A percentile compares a stretch with the other conserved stretches of the same genome.
Conservation (phyloP, 352 stramenopile species). For the Chrysophaeum taylorii region DNA sequence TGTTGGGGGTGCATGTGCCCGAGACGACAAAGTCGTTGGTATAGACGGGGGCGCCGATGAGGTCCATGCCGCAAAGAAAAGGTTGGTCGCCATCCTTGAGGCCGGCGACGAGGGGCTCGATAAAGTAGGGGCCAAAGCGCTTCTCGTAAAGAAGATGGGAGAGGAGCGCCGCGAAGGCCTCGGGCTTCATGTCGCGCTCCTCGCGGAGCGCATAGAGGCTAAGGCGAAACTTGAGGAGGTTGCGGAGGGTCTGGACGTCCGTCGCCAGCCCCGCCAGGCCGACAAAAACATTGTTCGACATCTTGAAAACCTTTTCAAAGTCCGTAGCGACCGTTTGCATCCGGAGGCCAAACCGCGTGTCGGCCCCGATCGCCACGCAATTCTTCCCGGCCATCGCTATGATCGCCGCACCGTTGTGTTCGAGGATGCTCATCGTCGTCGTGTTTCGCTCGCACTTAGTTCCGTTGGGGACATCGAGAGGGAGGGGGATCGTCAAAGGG, state of each 20-base stretch:
- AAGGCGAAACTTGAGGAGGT: conserved; percentile 73
- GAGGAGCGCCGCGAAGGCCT: conserved; percentile 89
- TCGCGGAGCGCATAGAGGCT: conserved; percentile 95
- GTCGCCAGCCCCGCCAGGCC: conserved; percentile 91
- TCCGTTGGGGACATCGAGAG: too few species aligned
- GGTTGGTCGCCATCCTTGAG: conserved; percentile 86
- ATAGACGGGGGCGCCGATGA: conserved; percentile 87
- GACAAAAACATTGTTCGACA: conserved; percentile 83
- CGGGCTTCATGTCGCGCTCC: conserved; percentile 93
- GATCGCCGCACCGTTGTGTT: conserved; percentile 96
- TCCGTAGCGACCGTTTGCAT: conserved; percentile 90
- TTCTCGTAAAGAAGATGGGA: conserved; percentile 97
- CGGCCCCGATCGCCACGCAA: conserved; percentile 95
- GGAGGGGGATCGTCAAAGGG: too few species aligned
- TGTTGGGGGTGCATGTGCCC: conserved; percentile 90
- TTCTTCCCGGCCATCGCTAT: conserved; percentile 98
- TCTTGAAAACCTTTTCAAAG: conserved; percentile 97
- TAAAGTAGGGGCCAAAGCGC: conserved; percentile 96
- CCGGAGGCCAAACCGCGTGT: conserved; percentile 90
- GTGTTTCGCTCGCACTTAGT: too few species aligned
- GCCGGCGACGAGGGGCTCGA: conserved; percentile 92
- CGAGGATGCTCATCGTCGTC: conserved; percentile 54
- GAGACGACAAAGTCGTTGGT: conserved; percentile 95
- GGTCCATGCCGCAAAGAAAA: conserved; percentile 94
- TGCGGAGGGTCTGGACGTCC: conserved; percentile 92